phyloP scores from a whole-genome alignment of 1,139 yeast genomes.

The Kodamaea anthophila region DNA sequence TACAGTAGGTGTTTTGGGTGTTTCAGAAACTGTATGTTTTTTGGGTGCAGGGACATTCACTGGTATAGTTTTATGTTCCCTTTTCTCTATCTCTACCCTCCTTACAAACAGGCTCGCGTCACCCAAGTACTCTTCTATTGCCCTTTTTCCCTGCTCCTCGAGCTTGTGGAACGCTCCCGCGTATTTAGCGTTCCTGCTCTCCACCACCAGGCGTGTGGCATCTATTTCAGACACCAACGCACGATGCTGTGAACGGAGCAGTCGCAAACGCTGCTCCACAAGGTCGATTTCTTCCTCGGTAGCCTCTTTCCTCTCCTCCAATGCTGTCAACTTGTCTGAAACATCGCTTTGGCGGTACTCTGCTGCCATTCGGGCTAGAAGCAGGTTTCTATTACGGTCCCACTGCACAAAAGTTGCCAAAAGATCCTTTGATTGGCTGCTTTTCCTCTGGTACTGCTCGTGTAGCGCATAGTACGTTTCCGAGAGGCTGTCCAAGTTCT shows the following conservation, averaged over 20 bases:
- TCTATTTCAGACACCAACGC: constrained; percentile 38
- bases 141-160: constrained; percentile 34
- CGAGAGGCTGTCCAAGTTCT: constrained; percentile 30
- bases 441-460: constrained; percentile 44
- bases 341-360: constrained; percentile 35
- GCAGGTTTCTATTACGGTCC: constrained; percentile 34
- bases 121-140: constrained; percentile 22
- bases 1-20: too few species aligned
- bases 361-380: constrained; percentile 31
- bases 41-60: too few species aligned
- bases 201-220: constrained; percentile 49
- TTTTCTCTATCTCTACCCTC: constrained; percentile 24
- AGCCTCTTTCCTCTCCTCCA: constrained; percentile 28
- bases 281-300: constrained; percentile 38
- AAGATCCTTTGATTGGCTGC: constrained; percentile 23
- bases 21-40: too few species aligned
- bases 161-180: constrained; percentile 35
- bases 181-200: constrained; percentile 42
- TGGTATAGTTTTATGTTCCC: constrained; percentile 15
- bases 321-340: constrained; percentile 37
- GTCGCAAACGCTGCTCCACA: constrained; percentile 33
- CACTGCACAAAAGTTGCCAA: constrained; percentile 34
- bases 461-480: constrained; percentile 41
- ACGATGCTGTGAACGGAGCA: constrained; percentile 32
- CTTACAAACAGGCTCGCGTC: constrained; percentile 23